Conservation (phyloP, 2,329 filamentous ascomycete genomes). For the Clonostachys rosea region DNA sequence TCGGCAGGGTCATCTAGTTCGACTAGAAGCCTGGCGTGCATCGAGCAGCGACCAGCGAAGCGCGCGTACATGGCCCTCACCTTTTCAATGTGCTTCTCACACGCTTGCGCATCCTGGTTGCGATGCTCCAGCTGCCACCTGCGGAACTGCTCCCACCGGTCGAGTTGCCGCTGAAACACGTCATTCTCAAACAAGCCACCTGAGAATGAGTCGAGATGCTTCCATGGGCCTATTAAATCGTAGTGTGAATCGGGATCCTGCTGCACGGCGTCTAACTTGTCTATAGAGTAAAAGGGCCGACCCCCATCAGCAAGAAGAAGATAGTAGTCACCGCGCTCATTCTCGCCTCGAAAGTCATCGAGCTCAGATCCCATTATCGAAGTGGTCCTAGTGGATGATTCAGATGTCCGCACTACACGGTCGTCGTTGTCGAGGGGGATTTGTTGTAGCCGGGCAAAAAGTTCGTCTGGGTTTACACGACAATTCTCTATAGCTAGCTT, state of each 20-base stretch:
- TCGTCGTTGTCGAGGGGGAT: neutral
- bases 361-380: neutral
- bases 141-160: constrained; percentile 20
- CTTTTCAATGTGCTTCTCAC: too few relatives aligned
- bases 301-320: constrained; percentile 20
- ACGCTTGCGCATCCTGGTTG: constrained; percentile 6
- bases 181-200: neutral
- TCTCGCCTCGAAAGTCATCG: constrained; percentile 5
- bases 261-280: constrained; percentile 14
- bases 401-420: neutral
- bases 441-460: constrained; percentile 1
- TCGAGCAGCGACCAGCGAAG: constrained; percentile 7
- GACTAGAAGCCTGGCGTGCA: neutral
- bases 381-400: neutral
- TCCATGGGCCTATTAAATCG: constrained; percentile 18
- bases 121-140: constrained; percentile 20
- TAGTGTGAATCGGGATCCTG: constrained; percentile 10
- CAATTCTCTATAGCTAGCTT: too few relatives aligned
- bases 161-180: constrained; percentile 16
- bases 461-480: neutral
- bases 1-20: neutral
- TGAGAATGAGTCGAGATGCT: neutral
- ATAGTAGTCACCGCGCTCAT: constrained; percentile 10
- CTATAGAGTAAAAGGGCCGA: constrained; percentile 19
- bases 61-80: too few relatives aligned